phyloP scores from a whole-genome alignment of 352 stramenopile species.

The Phytophthora brassicae region DNA sequence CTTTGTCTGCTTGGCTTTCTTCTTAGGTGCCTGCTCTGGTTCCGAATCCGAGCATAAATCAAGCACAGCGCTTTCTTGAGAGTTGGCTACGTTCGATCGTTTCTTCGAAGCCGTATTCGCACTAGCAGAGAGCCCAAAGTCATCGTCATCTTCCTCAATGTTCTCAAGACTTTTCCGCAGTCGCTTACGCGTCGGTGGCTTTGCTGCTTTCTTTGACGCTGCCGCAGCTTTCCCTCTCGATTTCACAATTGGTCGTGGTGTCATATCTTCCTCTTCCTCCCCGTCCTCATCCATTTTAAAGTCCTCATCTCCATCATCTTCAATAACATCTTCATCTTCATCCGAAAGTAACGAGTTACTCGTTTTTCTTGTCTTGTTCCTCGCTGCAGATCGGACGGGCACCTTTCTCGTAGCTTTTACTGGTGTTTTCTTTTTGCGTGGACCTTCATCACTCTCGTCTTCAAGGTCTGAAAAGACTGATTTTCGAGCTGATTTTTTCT shows the following conservation, averaged over 20 bases:
- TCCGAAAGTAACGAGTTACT: slow-evolving; percentile 41
- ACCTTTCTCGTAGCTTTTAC: slow-evolving; percentile 16
- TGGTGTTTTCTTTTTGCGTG: slow-evolving; percentile 27
- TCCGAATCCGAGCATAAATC: slow-evolving; percentile 63
- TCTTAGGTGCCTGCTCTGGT: slow-evolving; percentile 18
- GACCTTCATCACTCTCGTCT: slow-evolving; percentile 29
- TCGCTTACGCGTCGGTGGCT: slow-evolving; percentile 37
- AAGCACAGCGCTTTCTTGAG: slow-evolving; percentile 33
- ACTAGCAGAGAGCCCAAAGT: slow-evolving; percentile 13
- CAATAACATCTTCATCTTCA: slow-evolving; percentile 41
- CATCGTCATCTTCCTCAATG: slow-evolving; percentile 38
- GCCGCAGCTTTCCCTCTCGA: slow-evolving; percentile 6
- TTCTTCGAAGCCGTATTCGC: slow-evolving; percentile 25
- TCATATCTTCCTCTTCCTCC: slow-evolving; percentile 48
- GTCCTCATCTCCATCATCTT: slow-evolving; percentile 68
- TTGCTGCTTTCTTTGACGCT: slow-evolving; percentile 23
- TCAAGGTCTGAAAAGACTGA: slow-evolving; percentile 37
- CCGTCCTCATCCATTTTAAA: slow-evolving; percentile 51
- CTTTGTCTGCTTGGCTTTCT: slow-evolving; percentile 23
- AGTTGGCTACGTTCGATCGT: slow-evolving; percentile 6
- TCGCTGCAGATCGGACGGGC: slow-evolving; percentile 30
- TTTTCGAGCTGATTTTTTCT: slow-evolving; percentile 19
- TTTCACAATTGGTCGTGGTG: slow-evolving; percentile 16
- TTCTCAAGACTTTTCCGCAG: slow-evolving; percentile 39
- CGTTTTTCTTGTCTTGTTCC: slow-evolving; percentile 20